Percentiles rank a stretch among this genome's conserved stretches.
phyloP scores from a whole-genome alignment of 108 stramenopile genomes.

The Hondaea fermentalgiana region DNA sequence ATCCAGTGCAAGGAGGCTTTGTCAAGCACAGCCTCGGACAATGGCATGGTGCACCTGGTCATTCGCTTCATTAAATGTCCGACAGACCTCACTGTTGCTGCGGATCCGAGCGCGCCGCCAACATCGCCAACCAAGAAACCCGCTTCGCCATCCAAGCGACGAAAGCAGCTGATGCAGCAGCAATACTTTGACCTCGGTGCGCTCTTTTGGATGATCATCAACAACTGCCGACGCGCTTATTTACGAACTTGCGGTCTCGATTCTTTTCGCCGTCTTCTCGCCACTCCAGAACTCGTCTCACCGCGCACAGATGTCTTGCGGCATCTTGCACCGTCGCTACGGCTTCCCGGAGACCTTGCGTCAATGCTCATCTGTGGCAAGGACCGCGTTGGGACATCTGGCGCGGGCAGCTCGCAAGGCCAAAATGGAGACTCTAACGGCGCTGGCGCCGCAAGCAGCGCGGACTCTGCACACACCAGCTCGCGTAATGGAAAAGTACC shows the following conservation, averaged over 20 bases:
- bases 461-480: too few relatives aligned
- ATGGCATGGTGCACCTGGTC: neutral
- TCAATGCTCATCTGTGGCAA: neutral
- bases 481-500: too few relatives aligned
- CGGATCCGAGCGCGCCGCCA: neutral
- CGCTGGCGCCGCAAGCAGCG: too few relatives aligned
- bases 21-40: neutral
- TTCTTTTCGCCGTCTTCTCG: neutral
- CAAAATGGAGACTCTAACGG: too few relatives aligned
- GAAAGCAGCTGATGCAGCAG: slow-evolving; percentile 10
- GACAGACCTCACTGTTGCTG: neutral
- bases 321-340: neutral
- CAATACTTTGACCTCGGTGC: neutral
- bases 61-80: slow-evolving; percentile 3
- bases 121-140: neutral
- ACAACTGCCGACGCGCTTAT: neutral
- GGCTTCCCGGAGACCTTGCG: neutral
- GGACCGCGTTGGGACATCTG: neutral
- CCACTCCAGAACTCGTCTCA: neutral
- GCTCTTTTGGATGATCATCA: neutral
- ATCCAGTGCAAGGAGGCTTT: neutral
- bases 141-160: slow-evolving; percentile 8
- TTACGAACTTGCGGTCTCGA: neutral
- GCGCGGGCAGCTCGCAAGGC: too few relatives aligned
- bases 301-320: neutral